Evolutionary conservation across 495 filamentous ascomycete genomes (phyloP), one percentile per base, ranked within the genome.

Genomic region (Elaphomyces granulatus): DNA sequence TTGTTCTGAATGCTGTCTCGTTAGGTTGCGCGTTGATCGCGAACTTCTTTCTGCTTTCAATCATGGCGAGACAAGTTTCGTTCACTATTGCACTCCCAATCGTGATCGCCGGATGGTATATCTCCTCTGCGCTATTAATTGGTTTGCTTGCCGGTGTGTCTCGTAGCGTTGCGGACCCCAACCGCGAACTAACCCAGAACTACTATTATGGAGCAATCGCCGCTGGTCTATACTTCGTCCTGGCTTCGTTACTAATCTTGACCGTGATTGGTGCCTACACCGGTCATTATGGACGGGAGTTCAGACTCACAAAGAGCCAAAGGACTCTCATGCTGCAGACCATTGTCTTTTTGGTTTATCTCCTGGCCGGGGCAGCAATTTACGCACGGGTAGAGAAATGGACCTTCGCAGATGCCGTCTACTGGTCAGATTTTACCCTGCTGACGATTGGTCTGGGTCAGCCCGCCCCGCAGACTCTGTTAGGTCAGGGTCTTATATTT

Each of bases 271-370:
- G 82, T 7, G 80, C 82, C 2, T 63, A 61, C 21, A 51, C 45
- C 3, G 76, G 72, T 2, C 76, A 81, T 43, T 86, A 83, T 43
- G 60, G 58, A 3, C 77, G 70, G 32, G 73, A 83, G 37, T 87
- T 85, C 54, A 70, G 75, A 31, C 66, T 87, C 19, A 87, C 78
- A 2, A 66, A 67, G 32, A 74, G 72, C 42, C 83, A 92, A 56
- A 69, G 86, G 17, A 90, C 83, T 0, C 57, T 94, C 21, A 93
- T 93, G 82, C 58, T 93, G 19, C 86, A 93, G 48, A 93, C 83
- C 1, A 88, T 90, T 49, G 58, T 70, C 18, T 80, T 92, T 53
- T 64, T 82, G 34, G 59, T 78, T 6, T 92, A 90, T 47, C 66
- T 93, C 8, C 70, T 86, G 2, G 47, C 80, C 9, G 85, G 87